Evolutionary conservation across 257 asterid species (phyloP), one percentile per base, ranked within the genome.

Genomic region (Gentiana macrophylla): DNA sequence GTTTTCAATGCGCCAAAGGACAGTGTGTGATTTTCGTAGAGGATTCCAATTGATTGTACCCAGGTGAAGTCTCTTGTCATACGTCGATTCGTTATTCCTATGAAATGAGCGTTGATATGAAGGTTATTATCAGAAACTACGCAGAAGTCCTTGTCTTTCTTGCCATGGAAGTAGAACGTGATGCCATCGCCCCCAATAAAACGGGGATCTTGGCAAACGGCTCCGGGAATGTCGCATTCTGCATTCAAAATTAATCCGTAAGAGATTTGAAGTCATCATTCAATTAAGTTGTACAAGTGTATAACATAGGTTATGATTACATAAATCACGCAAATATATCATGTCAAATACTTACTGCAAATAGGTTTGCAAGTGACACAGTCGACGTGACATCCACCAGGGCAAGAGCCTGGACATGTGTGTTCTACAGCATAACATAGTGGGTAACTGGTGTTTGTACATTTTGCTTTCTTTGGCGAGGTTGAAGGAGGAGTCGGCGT

Each of bases 301-400:
- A 24, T 24, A 24, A 24, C 24, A 24, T 0, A 24, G 24, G 1
- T 24, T 24, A 24, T 24, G 24, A 24, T 24, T 24, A 24, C 24
- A 24, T 24, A 24, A 24, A 24, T 24, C 24, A 24, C 24, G 24
- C 24, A 24, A 24, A 24, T 24, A 24, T 24, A 24, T 24, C 24
- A 24, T 24, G 24, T 24, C 24, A 24, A 24, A 50, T 15, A 67
- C 86, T 63, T 78, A 87, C 93, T 8, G 67, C 94, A 88, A 35
- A 60, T 11, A 34, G 72, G 72, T 32, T 60, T 67, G 58, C 77
- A 71, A 15, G 69, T 56, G 4, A 58, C 77, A 41, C 77, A 66
- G 8, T 66, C 57, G 5, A 61, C 72, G 50, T 57, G 47, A 61
- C 76, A 71, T 33, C 46, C 4, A 53, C 52, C 35, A 0, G 66